phyloP scores from a whole-genome alignment of 176 grass and related monocot species.

The Metroxylon sagu region DNA sequence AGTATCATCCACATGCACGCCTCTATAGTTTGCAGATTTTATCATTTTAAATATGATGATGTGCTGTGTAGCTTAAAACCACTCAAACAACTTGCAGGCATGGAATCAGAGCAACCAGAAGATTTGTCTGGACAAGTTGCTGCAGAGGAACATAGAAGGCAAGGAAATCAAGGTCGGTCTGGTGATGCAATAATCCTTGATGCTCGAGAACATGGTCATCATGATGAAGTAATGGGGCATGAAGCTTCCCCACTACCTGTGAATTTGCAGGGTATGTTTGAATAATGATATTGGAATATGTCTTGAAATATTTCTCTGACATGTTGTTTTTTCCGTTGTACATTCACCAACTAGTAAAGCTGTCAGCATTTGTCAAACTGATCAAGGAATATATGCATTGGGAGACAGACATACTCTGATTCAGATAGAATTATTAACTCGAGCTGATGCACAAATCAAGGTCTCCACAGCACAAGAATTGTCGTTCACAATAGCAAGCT shows the following conservation, averaged over 20 bases:
- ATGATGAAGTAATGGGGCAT: slow-evolving; percentile 9
- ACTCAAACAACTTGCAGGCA: too few relatives aligned
- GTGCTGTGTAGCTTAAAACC: too few relatives aligned
- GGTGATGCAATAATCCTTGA: slow-evolving; percentile 3
- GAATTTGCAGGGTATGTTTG: background rate
- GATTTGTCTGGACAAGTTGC: background rate
- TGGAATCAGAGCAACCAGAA: too few relatives aligned
- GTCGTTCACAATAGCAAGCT: too few relatives aligned
- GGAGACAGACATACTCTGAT: background rate
- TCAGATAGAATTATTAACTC: background rate
- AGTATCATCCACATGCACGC: background rate
- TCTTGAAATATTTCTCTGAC: slow-evolving; percentile 2
- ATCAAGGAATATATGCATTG: background rate
- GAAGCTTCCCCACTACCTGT: background rate
- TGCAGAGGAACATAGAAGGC: slow-evolving; percentile 4
- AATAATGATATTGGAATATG: background rate
- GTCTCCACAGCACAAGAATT: background rate
- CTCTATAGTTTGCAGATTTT: background rate
- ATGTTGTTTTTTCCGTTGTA: slow-evolving; percentile 11
- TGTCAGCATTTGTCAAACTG: background rate
- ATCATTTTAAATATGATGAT: too few relatives aligned
- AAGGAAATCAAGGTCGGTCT: slow-evolving; percentile 17
- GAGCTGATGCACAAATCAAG: slow-evolving; percentile 1
- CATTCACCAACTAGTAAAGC: slow-evolving; percentile 1
- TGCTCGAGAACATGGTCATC: slow-evolving; percentile 2